A percentile compares a stretch with the other conserved stretches of the same genome.
Evolutionary conservation across 176 grass and related monocot genomes (phyloP).

Genomic region (Puccinellia tenuiflora): DNA sequence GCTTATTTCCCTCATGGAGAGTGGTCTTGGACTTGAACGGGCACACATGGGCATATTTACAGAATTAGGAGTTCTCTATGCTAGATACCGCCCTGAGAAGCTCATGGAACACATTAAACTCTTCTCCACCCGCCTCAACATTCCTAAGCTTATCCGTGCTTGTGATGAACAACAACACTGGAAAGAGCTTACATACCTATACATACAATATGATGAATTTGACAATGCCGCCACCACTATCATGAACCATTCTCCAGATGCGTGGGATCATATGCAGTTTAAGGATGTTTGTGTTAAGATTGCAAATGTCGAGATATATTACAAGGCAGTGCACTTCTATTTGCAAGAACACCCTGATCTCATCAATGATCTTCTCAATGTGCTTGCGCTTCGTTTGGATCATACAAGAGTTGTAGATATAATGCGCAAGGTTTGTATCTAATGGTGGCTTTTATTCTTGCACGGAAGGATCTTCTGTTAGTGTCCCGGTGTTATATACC

Average conservation of each 20-base stretch:
- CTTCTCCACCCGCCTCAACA: conserved; percentile 93
- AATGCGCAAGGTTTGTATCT: conserved; percentile 75
- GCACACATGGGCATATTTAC: conserved; percentile 99
- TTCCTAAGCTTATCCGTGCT: conserved; percentile 89
- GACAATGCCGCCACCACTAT: conserved; percentile 96
- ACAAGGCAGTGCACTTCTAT: conserved; percentile 99
- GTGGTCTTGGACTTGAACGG: conserved; percentile 84
- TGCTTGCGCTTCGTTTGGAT: conserved; percentile 88
- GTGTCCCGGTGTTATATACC: not conserved
- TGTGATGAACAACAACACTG: conserved; percentile 98
- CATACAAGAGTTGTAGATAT: conserved; percentile 98
- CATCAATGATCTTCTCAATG: conserved; percentile 94
- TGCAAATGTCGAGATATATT: conserved; percentile 96
- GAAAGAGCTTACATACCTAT: conserved; percentile 94
- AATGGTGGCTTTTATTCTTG: not conserved
- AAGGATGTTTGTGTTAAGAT: conserved; percentile 93
- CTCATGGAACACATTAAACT: conserved; percentile 99
- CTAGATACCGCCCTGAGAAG: conserved; percentile 88
- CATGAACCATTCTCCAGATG: conserved; percentile 98
- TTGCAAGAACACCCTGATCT: conserved; percentile 94
- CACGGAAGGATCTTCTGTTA: not conserved
- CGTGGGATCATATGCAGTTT: conserved; percentile 99
- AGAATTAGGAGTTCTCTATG: conserved; percentile 88
- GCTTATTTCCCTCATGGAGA: conserved; percentile 98
- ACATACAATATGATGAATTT: conserved; percentile 95